phyloP scores from a whole-genome alignment of 2,329 filamentous ascomycete species.

The Hypoxylon sp. region DNA sequence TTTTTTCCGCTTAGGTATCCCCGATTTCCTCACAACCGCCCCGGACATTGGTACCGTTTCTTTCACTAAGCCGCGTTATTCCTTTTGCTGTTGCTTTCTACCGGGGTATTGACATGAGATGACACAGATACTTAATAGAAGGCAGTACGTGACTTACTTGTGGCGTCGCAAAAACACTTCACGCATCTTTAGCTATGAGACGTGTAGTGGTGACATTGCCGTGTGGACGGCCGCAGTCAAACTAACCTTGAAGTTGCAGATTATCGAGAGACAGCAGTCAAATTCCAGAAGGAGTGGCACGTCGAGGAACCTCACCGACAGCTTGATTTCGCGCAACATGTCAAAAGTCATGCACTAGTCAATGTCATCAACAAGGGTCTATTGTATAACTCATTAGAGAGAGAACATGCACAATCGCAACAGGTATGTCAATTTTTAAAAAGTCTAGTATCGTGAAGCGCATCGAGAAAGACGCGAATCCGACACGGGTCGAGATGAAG shows the following conservation, averaged over 20 bases:
- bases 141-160: conserved; percentile 65
- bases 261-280: conserved; percentile 76
- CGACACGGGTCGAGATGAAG: conserved; percentile 41
- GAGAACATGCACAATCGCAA: conserved; percentile 62
- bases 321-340: conserved; percentile 74
- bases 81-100: conserved; percentile 27
- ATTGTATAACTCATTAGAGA: conserved; percentile 70
- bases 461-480: conserved; percentile 44
- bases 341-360: conserved; percentile 74
- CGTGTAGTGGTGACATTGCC: conserved; percentile 46
- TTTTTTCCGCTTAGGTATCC: conserved; percentile 45
- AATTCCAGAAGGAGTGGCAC: conserved; percentile 78
- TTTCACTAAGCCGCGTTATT: conserved; percentile 17
- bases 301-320: conserved; percentile 72
- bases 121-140: conserved; percentile 70
- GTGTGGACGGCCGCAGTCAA: conserved; percentile 45
- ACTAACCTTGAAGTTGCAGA: conserved; percentile 63
- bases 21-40: conserved; percentile 40
- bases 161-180: conserved; percentile 32
- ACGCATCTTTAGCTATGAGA: conserved; percentile 30
- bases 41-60: conserved; percentile 13
- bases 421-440: conserved; percentile 59
- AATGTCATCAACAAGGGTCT: conserved; percentile 74
- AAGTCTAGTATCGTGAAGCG: conserved; percentile 39
- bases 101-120: conserved; percentile 45